phyloP scores from a whole-genome alignment of 345 rosid genomes.

The Eucalyptus virginea region DNA sequence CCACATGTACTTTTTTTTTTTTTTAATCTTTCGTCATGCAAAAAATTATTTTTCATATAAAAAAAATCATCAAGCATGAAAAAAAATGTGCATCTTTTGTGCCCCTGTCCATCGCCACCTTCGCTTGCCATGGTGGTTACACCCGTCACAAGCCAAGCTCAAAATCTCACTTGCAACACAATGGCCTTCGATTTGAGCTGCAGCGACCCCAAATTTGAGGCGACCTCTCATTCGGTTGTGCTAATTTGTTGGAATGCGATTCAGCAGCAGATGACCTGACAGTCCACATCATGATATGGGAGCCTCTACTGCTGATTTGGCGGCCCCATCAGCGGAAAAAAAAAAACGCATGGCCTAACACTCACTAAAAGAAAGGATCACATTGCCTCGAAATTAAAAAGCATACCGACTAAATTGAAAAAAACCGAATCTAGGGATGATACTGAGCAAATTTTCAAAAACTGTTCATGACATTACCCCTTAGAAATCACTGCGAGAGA shows the following conservation, averaged over 20 bases:
- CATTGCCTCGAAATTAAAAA: background rate
- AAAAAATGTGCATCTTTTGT: background rate
- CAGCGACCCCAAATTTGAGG: background rate
- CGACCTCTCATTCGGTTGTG: background rate
- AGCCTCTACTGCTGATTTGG: background rate
- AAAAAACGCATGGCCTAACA: background rate
- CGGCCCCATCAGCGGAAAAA: background rate
- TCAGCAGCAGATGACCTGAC: background rate
- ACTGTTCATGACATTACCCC: background rate
- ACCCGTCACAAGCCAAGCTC: background rate
- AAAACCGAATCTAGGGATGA: background rate
- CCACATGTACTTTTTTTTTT: accelerated
- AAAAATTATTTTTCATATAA: background rate
- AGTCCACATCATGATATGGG: background rate
- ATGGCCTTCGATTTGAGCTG: background rate
- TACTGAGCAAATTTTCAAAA: background rate
- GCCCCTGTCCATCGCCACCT: background rate
- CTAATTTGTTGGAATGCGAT: background rate
- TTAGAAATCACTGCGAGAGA: background rate
- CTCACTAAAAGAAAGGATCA: background rate
- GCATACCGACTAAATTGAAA: background rate
- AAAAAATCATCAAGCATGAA: background rate
- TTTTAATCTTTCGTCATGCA: background rate
- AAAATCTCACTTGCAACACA: background rate
- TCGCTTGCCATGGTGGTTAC: background rate